phyloP scores from a whole-genome alignment of 2,329 filamentous ascomycete species.

The Tolypocladium nubicola region DNA sequence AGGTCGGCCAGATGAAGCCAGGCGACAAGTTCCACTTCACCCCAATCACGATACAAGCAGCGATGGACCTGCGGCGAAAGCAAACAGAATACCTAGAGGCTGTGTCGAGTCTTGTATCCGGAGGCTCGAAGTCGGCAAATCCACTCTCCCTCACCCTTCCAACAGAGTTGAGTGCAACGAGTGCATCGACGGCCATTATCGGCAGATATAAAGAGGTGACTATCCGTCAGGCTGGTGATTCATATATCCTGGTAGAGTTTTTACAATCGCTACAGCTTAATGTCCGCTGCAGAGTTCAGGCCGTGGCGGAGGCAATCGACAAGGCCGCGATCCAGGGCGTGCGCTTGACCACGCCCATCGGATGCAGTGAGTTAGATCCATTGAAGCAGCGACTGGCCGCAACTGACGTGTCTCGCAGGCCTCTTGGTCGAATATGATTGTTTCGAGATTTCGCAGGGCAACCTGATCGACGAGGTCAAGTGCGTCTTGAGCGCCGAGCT shows the following conservation, averaged over 20 bases:
- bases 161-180: neutral
- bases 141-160: neutral
- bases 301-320: neutral
- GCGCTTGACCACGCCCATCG: neutral
- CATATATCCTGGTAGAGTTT: slow-evolving; percentile 1
- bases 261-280: neutral
- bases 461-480: neutral
- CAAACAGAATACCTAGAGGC: neutral
- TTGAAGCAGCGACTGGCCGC: too few relatives aligned
- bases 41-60: neutral
- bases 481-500: neutral
- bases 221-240: neutral
- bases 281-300: neutral
- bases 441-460: neutral
- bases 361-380: neutral
- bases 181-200: neutral
- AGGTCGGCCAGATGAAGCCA: slow-evolving; percentile 49
- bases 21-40: slow-evolving; percentile 31
- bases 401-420: neutral
- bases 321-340: neutral
- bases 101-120: neutral
- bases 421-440: slow-evolving; percentile 1
- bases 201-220: neutral
- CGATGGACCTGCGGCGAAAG: neutral
- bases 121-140: neutral